Base-by-base conservation (phyloP, 768 basidiomycete species). In the Hygrocybe coccinea region DNA sequence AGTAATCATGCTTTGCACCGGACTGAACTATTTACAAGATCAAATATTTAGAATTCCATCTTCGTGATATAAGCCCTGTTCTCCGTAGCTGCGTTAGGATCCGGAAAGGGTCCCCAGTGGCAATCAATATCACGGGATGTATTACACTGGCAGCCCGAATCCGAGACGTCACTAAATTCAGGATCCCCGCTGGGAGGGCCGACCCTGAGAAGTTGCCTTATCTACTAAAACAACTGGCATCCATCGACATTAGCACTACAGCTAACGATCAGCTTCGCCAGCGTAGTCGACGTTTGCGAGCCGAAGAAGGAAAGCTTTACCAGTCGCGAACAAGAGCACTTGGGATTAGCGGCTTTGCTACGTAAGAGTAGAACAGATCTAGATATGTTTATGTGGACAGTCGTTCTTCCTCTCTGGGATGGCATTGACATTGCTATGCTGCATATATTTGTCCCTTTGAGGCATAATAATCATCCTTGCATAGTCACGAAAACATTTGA, bases 61-160 rank as follows among this genome's bases (percentile, higher is more conserved):
- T 55, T 35, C 43, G 15, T 5, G 46, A 55, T 37, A 4, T 55
- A 12, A 48, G 48, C 10, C 5, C 44, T 3, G 39, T 45, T 45
- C 21, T 54, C 14, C 43, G 41, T 10, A 25, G 37, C 3, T 54
- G 52, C 17, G 25, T 54, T 33, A 24, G 43, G 41, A 15, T 34
- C 24, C 10, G 21, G 3, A 22, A 29, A 34, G 29, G 22, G 17
- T 43, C 19, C 22, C 15, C 52, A 24, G 50, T 12, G 8, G 19
- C 29, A 4, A 45, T 54, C 19, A 54, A 35, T 41, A 10, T 54
- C 9, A 25, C 34, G 52, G 52, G 52, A 5, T 52, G 51, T 36
- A 43, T 10, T 2, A 17, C 51, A 25, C 39, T 52, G 51, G 51
- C 35, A 8, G 39, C 14, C 4, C 10, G 8, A 15, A 33, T 52